Evolutionary conservation across 192 early-diverging fungal species (phyloP), one percentile per base, ranked within the genome.

Genomic region (Coemansia sp.): DNA sequence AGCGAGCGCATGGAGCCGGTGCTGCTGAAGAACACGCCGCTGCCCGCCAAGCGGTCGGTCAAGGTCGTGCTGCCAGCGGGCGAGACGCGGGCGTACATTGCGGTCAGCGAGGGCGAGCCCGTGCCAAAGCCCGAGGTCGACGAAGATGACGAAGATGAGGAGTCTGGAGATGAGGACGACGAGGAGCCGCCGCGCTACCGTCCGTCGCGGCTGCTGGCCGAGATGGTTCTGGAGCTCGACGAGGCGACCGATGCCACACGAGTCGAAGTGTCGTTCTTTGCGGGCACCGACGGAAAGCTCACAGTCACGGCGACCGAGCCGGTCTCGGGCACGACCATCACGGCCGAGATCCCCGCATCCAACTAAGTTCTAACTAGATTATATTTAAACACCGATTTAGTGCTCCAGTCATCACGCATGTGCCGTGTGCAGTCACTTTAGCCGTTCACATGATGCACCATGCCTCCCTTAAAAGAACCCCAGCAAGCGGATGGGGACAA

Each of bases 91-190:
- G 85, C 89, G 17, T 95, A 89, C 75, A 64, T 98, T 65, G 86
- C 90, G 18, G 79, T 97, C 23, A 88, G 87, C 69, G 92, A 98
- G 84, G 91, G 91, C 63, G 90, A 95, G 65, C 58, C 71, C 21
- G 74, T 70, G 11, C 38, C 79, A 26, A 77, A 82, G 49, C 71
- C 75, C 11, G 82, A 77, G 54, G 70, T 83, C 25, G 71, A 81
- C 26, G 71, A 81, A 20, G 83, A 86, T 37, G 73, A 87, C 23
- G 71, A 82, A 24, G 75, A 76, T n/a, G 84, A 85, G 46, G 79
- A 77, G 18, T 12, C 59, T 70, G 66, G 46, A n/a, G 60, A 55
- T 10, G 62, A 63, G 40, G 74, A 69, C 34, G 31, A 58, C 10
- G 63, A 49, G 25, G 64, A 58, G 28, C 56, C 37, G 2, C 55